Evolutionary conservation across 148 eudicot genomes (phyloP).

Genomic region (Suaeda aralocaspica): DNA sequence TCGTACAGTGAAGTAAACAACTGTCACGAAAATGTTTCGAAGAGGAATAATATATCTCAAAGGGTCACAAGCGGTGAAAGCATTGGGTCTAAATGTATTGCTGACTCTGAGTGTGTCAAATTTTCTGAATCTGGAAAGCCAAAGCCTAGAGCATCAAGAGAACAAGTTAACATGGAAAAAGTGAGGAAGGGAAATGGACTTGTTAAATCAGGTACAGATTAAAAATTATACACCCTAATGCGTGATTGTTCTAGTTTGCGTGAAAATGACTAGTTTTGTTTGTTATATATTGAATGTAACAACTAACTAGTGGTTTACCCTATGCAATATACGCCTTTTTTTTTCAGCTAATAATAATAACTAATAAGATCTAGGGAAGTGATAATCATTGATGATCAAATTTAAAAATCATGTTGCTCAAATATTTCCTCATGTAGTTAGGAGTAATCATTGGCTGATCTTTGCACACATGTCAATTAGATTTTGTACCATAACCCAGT

Average conservation of each 20-base stretch:
- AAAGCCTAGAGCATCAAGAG: conserved; percentile 36
- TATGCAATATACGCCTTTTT: no score
- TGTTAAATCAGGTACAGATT: conserved; percentile 46
- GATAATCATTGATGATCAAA: no score
- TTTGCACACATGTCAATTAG: no score
- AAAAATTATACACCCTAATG: neutral
- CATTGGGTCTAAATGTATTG: conserved; percentile 33
- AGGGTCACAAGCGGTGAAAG: conserved; percentile 27
- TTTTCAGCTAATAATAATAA: no score
- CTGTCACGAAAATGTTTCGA: conserved; percentile 29
- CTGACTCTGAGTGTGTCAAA: conserved; percentile 35
- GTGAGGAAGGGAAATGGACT: conserved; percentile 36
- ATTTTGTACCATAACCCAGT: no score
- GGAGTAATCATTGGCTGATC: no score
- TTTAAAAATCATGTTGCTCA: no score
- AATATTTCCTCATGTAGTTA: no score
- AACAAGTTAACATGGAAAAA: conserved; percentile 38
- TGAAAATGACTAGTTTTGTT: neutral
- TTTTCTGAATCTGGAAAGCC: conserved; percentile 41
- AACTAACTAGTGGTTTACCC: no score
- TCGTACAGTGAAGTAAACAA: conserved; percentile 19
- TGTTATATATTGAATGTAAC: neutral
- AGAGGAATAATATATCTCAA: conserved; percentile 30
- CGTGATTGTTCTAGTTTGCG: neutral
- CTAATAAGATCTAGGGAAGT: no score